Evolutionary conservation across 1,284 basidiomycete species (phyloP).

Genomic region (Moniliella sp.): DNA sequence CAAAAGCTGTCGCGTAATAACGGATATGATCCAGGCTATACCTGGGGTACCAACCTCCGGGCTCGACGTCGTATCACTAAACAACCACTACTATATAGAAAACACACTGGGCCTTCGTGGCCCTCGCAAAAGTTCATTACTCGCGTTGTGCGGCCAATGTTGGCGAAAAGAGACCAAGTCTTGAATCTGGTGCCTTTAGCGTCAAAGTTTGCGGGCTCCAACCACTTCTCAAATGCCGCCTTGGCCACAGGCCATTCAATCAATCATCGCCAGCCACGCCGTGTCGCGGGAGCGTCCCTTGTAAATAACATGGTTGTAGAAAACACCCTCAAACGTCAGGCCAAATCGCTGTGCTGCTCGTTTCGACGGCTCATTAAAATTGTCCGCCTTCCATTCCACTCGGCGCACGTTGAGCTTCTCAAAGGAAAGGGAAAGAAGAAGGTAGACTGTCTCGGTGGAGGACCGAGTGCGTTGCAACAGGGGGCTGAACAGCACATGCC

Average conservation of each 20-base stretch:
- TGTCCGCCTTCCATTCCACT: constrained; percentile 22
- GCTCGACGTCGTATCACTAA: no score
- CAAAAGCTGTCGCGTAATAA: no score
- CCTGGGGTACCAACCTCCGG: no score
- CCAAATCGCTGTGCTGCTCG: constrained; percentile 12
- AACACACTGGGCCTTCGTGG: no score
- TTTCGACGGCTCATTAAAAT: constrained; percentile 10
- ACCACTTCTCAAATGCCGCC: constrained; percentile 9
- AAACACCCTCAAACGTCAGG: constrained; percentile 13
- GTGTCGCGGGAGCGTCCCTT: constrained; percentile 16
- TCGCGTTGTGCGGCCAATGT: no score
- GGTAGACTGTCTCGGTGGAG: constrained; percentile 11
- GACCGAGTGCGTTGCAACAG: constrained; percentile 8
- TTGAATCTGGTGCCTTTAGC: not conserved
- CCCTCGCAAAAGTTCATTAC: no score
- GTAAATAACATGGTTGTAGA: constrained; percentile 10
- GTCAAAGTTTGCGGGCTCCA: constrained; percentile 10
- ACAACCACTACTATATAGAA: no score
- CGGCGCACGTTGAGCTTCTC: constrained; percentile 9
- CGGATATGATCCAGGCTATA: no score
- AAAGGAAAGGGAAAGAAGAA: constrained; percentile 8
- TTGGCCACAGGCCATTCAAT: constrained; percentile 13
- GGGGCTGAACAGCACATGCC: constrained; percentile 11
- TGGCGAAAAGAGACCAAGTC: no score
- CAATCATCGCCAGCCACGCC: constrained; percentile 14